Percentiles rank a stretch among this genome's conserved stretches.
phyloP scores from a whole-genome alignment of 2,329 filamentous ascomycete genomes.

The Pseudogymnoascus pannorum region DNA sequence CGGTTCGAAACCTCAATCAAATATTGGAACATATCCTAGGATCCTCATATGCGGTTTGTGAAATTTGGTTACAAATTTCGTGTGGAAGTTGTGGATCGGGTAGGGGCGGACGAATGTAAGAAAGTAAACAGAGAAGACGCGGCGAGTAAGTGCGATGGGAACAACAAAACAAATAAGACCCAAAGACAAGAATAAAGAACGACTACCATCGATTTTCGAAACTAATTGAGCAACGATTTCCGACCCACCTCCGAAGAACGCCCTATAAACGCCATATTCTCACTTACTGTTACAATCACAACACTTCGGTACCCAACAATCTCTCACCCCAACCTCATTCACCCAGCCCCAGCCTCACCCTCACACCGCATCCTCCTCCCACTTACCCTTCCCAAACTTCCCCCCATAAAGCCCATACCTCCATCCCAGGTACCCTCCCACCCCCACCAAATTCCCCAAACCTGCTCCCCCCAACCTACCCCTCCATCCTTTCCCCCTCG shows the following conservation, averaged over 20 bases:
- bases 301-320: background rate
- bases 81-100: too few relatives aligned
- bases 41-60: too few relatives aligned
- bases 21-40: too few relatives aligned
- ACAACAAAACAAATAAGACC: too few relatives aligned
- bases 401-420: slow-evolving; percentile 41
- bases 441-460: slow-evolving; percentile 42
- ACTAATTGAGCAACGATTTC: background rate
- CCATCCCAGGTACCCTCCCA: slow-evolving; percentile 42
- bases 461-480: slow-evolving; percentile 39
- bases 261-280: background rate
- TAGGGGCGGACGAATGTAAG: too few relatives aligned
- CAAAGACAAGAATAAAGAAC: too few relatives aligned
- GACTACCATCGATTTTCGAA: too few relatives aligned
- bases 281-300: background rate
- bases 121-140: too few relatives aligned
- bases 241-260: background rate
- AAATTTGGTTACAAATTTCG: too few relatives aligned
- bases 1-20: too few relatives aligned
- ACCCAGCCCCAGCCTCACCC: background rate
- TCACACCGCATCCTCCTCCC: slow-evolving; percentile 3
- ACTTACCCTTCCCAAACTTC: slow-evolving; percentile 25
- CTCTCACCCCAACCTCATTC: background rate
- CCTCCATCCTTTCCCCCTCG: slow-evolving; percentile 32
- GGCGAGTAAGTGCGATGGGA: too few relatives aligned